Percentiles rank a stretch among this genome's conserved stretches.
Conservation (phyloP, 352 stramenopile genomes). For the Phytophthora kernoviae region DNA sequence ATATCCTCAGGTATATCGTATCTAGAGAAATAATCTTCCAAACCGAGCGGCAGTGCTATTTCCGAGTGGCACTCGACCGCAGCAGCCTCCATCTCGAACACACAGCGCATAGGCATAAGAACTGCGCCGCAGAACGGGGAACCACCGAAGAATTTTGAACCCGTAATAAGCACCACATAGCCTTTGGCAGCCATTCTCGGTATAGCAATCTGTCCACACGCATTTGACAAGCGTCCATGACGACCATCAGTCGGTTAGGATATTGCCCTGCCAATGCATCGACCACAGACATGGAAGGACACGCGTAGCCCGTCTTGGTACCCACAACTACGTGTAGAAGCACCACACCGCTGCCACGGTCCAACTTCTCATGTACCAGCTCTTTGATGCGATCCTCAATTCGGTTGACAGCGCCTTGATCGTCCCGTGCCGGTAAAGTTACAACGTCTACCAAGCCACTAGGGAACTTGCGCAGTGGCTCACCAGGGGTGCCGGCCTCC, state of each 20-base stretch:
- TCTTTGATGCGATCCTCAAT: conserved; percentile 51
- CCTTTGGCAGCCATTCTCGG: conserved; percentile 64
- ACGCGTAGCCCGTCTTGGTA: conserved; percentile 86
- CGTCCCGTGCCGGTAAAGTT: conserved; percentile 61
- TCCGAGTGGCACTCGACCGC: conserved; percentile 60
- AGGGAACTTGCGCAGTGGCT: conserved; percentile 64
- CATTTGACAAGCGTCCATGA: conserved; percentile 90
- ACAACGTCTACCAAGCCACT: conserved; percentile 67
- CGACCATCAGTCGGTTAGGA: conserved; percentile 75
- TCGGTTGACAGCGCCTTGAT: conserved; percentile 51
- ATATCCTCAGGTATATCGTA: conserved; percentile 78
- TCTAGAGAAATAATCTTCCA: conserved; percentile 85
- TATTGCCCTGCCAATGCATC: conserved; percentile 59
- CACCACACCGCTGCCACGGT: conserved; percentile 53
- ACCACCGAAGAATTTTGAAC: conserved; percentile 89
- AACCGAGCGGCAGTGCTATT: conserved; percentile 65
- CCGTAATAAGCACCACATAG: conserved; percentile 82
- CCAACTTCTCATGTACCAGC: conserved; percentile 52
- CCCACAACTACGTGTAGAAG: conserved; percentile 87
- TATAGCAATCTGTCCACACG: conserved; percentile 67
- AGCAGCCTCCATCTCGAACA: conserved; percentile 81
- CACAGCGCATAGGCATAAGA: conserved; percentile 74
- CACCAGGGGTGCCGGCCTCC: conserved; percentile 43
- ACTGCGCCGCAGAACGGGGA: conserved; percentile 87
- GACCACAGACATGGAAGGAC: conserved; percentile 70